Evolutionary conservation across 2,329 filamentous ascomycete species (phyloP), one percentile per base, ranked within the genome.

Genomic region (Colletotrichum gigasporum): DNA sequence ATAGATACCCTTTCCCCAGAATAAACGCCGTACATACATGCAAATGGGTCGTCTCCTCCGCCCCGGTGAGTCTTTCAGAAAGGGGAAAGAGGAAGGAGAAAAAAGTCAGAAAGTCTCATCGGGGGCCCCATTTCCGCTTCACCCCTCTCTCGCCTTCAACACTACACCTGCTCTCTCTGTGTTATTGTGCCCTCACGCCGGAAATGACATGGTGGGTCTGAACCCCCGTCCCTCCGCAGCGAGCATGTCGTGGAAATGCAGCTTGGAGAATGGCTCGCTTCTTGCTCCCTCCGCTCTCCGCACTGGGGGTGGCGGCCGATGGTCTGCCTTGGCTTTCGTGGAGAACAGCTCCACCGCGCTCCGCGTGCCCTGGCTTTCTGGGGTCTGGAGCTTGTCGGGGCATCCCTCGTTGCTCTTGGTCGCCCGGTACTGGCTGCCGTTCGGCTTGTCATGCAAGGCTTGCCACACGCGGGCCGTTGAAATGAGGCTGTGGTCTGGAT

Each of bases 11-110:
- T 34, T 22, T 24, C 28, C 14, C 35, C 35, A n/a, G 16, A 34
- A 10, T 54, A 28, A 62, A 65, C 56, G 48, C 62, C 42, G 14
- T 48, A 50, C 48, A 65, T 65, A 50, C 48, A 65, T 65, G 62
- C 50, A 58, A 56, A 30, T 41, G 39, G 32, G 28, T 20, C 41
- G 22, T 34, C 14, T 26, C 42, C 41, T 26, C 18, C 22, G 9
- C 11, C 34, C 26, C 32, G 41, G 26, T 8, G 47, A 48, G 39
- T 7, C 16, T 10, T 28, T 9, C 26, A n/a, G 28, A 22, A 14
- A 20, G 32, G 28, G 12, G 39, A 14, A 22, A 14, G 14, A 50
- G 28, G 12, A 53, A 14, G 14, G 28, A 28, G 20, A 11, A 26
- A 16, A 41, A 45, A 34, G 9, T 20, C 39, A 5, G 18, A 16